Evolutionary conservation across 371 early-diverging fungal genomes (phyloP).

Genomic region (Rhizopus microsporus): DNA sequence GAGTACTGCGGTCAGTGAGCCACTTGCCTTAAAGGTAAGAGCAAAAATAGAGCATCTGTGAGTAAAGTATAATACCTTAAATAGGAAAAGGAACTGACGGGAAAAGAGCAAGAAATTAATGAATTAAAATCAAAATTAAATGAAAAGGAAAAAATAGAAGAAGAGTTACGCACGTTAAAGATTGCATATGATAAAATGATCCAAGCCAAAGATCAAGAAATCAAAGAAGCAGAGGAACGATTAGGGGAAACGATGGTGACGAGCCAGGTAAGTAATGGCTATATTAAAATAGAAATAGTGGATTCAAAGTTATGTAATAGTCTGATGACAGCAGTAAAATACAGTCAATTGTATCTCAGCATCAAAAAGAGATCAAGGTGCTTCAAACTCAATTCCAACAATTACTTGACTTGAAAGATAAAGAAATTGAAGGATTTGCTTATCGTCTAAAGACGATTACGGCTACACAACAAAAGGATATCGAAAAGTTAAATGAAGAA

Average conservation of each 20-base stretch:
- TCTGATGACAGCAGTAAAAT: slow-evolving; percentile 22
- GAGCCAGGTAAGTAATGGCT: neutral
- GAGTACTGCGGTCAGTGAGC: slow-evolving; percentile 3
- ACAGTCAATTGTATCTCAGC: slow-evolving; percentile 40
- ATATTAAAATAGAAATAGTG: neutral
- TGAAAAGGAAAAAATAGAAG: slow-evolving; percentile 7
- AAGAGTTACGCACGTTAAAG: slow-evolving; percentile 26
- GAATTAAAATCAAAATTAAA: slow-evolving; percentile 16
- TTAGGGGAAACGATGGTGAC: slow-evolving; percentile 26
- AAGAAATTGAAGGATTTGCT: slow-evolving; percentile 44
- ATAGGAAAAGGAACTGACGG: neutral
- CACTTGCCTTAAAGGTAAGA: slow-evolving; percentile 13
- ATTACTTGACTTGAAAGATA: slow-evolving; percentile 48
- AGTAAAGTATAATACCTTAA: neutral
- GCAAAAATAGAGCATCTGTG: slow-evolving; percentile 4
- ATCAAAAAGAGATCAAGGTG: slow-evolving; percentile 46
- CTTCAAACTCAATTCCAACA: slow-evolving; percentile 47
- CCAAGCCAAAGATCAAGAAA: slow-evolving; percentile 40
- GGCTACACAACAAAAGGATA: slow-evolving; percentile 40
- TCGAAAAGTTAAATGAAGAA: slow-evolving; percentile 41
- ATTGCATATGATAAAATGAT: slow-evolving; percentile 44
- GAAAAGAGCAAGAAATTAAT: slow-evolving; percentile 9
- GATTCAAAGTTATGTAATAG: slow-evolving; percentile 5
- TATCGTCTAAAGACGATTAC: slow-evolving; percentile 44
- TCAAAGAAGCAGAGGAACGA: slow-evolving; percentile 39